Evolutionary conservation across 2,329 filamentous ascomycete genomes (phyloP).

Genomic region (Clonostachys solani): DNA sequence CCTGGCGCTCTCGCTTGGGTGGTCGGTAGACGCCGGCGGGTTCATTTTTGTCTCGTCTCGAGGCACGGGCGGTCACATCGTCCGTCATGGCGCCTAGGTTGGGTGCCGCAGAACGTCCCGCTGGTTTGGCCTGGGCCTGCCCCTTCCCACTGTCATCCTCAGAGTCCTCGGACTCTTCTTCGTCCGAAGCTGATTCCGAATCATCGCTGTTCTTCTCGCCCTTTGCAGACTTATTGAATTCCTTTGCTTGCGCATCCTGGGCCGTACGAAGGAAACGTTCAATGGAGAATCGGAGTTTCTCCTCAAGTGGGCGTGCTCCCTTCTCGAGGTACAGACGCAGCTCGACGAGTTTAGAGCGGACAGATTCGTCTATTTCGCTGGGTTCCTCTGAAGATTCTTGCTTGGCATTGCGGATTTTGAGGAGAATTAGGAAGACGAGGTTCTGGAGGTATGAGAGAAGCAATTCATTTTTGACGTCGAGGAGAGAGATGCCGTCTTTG

Average conservation of each 20-base stretch:
- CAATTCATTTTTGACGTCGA: slow-evolving; percentile 96
- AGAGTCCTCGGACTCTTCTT: slow-evolving; percentile 2
- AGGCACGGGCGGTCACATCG: slow-evolving; percentile 19
- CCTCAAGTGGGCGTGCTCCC: slow-evolving; percentile 85
- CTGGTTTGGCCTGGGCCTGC: not conserved
- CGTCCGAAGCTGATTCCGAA: slow-evolving; percentile 14
- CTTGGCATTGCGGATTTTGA: slow-evolving; percentile 66
- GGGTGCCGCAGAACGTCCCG: slow-evolving; percentile 17
- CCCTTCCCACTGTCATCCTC: not conserved
- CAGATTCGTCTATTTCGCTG: slow-evolving; percentile 55
- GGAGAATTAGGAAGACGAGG: slow-evolving; percentile 78
- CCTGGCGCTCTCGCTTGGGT: slow-evolving; percentile 80
- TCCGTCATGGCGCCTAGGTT: slow-evolving; percentile 23
- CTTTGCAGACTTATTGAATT: slow-evolving; percentile 16
- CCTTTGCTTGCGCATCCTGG: slow-evolving; percentile 55
- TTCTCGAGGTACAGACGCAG: slow-evolving; percentile 90
- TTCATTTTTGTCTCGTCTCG: slow-evolving; percentile 21
- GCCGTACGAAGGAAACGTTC: slow-evolving; percentile 90
- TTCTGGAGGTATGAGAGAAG: slow-evolving; percentile 95
- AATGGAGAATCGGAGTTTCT: slow-evolving; percentile 89
- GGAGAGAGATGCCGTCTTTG: slow-evolving; percentile 83
- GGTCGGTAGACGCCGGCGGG: slow-evolving; percentile 78
- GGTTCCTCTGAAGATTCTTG: slow-evolving; percentile 10
- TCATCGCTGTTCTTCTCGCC: slow-evolving; percentile 11
- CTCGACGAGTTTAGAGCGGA: slow-evolving; percentile 85